Evolutionary conservation across 306 rosid genomes (phyloP).

Genomic region (Hippophae gyantsensis): DNA sequence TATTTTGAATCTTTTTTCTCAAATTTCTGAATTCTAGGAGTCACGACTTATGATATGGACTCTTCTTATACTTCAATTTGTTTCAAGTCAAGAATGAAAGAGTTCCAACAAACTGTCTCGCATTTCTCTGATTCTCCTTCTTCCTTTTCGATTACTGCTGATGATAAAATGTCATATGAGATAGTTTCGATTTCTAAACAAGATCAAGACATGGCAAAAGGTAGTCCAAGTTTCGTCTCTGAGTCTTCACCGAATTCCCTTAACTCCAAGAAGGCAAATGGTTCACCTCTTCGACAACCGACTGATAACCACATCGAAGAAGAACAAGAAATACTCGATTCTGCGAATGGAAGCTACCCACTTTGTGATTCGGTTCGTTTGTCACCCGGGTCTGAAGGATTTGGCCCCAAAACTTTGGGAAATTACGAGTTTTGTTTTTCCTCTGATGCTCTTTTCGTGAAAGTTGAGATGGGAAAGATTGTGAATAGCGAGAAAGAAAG

Average conservation of each 20-base stretch:
- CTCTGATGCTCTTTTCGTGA: constrained; percentile 11
- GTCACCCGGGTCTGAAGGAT: constrained; percentile 14
- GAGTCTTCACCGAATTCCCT: background rate
- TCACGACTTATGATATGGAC: too few species aligned
- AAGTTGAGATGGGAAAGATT: constrained; percentile 2
- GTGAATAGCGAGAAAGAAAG: constrained; percentile 11
- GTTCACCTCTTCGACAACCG: background rate
- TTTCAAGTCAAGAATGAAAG: too few species aligned
- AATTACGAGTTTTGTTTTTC: constrained; percentile 9
- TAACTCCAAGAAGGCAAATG: background rate
- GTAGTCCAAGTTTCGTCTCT: background rate
- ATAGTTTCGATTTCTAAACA: too few species aligned
- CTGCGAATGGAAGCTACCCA: constrained; percentile 5
- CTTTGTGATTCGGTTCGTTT: background rate
- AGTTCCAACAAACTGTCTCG: too few species aligned
- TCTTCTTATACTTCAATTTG: too few species aligned
- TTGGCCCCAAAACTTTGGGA: background rate
- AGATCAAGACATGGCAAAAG: background rate
- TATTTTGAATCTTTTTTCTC: too few species aligned
- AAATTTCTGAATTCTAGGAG: too few species aligned
- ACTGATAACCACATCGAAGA: background rate
- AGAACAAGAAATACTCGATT: constrained; percentile 1
- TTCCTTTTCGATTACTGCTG: too few species aligned
- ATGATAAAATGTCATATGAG: too few species aligned
- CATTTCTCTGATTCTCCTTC: too few species aligned